phyloP scores from a whole-genome alignment of 1,284 basidiomycete species.

The Puccinia hordei region DNA sequence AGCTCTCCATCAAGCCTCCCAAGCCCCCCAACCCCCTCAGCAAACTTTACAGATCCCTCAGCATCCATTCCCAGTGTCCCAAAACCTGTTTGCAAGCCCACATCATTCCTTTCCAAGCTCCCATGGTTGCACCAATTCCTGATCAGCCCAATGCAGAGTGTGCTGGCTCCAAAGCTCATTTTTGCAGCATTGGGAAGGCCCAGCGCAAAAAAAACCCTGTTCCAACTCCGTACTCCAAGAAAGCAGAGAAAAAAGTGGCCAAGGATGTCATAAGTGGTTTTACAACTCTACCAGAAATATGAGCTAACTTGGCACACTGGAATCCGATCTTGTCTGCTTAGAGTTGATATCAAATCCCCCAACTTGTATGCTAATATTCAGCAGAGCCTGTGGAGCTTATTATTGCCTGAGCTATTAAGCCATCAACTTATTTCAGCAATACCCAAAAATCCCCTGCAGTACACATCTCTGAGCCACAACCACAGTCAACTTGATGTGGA shows the following conservation, averaged over 20 bases:
- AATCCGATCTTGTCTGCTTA: neutral
- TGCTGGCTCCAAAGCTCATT: constrained; percentile 11
- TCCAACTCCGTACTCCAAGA: neutral
- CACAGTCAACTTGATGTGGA: neutral
- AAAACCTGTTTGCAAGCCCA: neutral
- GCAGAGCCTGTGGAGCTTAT: neutral
- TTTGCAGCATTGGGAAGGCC: neutral
- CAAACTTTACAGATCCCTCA: no score
- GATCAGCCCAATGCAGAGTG: neutral
- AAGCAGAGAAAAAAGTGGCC: neutral
- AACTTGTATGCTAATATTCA: constrained; percentile 1
- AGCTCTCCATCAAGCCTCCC: neutral
- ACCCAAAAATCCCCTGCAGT: neutral
- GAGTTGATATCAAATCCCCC: neutral
- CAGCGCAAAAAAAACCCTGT: neutral
- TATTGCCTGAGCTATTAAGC: constrained; percentile 1
- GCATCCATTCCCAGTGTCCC: neutral
- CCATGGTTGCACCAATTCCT: neutral
- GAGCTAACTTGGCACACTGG: neutral
- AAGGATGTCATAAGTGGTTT: neutral
- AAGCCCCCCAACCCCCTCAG: no score
- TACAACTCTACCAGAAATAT: neutral
- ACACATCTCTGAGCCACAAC: constrained; percentile 4
- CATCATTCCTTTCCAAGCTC: no score
- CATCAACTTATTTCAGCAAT: neutral